Evolutionary conservation across 805 yeast species (phyloP), one percentile per base, ranked within the genome.

Genomic region (Lachancea mirantina): DNA sequence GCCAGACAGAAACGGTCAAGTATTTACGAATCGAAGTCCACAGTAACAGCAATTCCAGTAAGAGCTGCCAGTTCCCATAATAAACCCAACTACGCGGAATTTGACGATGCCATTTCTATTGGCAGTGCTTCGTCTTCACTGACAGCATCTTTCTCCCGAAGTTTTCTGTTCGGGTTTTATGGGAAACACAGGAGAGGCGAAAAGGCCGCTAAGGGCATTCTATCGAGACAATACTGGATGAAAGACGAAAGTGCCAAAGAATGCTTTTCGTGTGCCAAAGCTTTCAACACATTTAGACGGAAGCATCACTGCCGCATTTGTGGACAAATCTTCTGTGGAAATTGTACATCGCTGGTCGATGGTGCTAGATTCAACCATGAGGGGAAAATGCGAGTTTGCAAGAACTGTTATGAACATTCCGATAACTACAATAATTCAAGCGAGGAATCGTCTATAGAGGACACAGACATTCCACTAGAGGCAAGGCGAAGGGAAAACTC

Each of bases 241-340:
- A 85, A 88, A 48, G 96, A 89, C 61, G 83, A 89, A 25, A 83
- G 85, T 38, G 95, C 94, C 0, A 72, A 78, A 6, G 92, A 85
- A 41, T 89, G 98, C 50, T 75, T 85, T 37, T 69, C 79, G 10
- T 89, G 97, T 56, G 84, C 81, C 35, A 70, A 76, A 34, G 73
- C 75, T 3, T 89, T 89, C 51, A 74, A 82, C 1, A 81, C 96
- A 0, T 88, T 87, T 59, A 64, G 96, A 53, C 67, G 98, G 45
- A 82, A 84, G 43, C 98, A 89, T 53, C 98, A 89, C 57, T 89
- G 98, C 51, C 65, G 98, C 34, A 77, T 89, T 21, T 89, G 98
- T 59, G 98, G 98, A 2, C 95, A 88, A 55, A 88, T 89, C 30
- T 89, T 88, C 51, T 89, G 98, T 57, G 70, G 81, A 26, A 67